Evolutionary conservation across 805 yeast species (phyloP).

Genomic region (Candida montana): DNA sequence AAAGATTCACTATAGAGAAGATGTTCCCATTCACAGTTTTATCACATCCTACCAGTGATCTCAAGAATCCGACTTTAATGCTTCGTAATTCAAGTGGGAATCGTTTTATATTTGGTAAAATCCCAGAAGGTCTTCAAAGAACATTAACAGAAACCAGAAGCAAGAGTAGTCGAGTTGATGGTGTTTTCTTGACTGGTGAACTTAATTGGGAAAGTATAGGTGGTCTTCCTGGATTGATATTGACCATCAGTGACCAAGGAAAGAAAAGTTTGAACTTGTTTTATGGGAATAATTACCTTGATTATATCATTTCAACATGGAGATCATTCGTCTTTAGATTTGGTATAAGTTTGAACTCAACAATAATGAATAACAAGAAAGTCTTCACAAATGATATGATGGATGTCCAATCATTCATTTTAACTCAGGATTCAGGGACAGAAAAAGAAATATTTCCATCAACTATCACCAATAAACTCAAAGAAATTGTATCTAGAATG

Average conservation of each 20-base stretch:
- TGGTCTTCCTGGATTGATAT: constrained; percentile 87
- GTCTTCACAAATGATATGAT: constrained; percentile 31
- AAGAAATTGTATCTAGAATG: constrained; percentile 42
- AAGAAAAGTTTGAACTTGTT: constrained; percentile 48
- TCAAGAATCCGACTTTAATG: constrained; percentile 50
- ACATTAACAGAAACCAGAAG: constrained; percentile 55
- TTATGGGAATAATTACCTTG: constrained; percentile 43
- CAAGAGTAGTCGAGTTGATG: constrained; percentile 50
- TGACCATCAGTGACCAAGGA: constrained; percentile 80
- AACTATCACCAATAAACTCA: constrained; percentile 7
- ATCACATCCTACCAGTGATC: constrained; percentile 59
- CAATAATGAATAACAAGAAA: constrained; percentile 19
- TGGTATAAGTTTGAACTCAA: constrained; percentile 48
- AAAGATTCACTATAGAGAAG: constrained; percentile 11
- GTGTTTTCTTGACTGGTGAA: constrained; percentile 75
- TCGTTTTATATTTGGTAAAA: constrained; percentile 64
- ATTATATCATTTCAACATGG: constrained; percentile 73
- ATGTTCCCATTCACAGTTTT: constrained; percentile 50
- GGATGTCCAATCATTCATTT: constrained; percentile 13
- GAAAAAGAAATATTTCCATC: constrained; percentile 6
- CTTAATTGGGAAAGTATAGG: constrained; percentile 73
- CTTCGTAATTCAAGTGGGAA: constrained; percentile 34
- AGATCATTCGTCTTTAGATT: constrained; percentile 79
- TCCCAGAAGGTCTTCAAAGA: constrained; percentile 86
- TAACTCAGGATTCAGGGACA: constrained; percentile 1